Base-by-base conservation (phyloP, 345 rosid genomes). In the Dimocarpus longan region DNA sequence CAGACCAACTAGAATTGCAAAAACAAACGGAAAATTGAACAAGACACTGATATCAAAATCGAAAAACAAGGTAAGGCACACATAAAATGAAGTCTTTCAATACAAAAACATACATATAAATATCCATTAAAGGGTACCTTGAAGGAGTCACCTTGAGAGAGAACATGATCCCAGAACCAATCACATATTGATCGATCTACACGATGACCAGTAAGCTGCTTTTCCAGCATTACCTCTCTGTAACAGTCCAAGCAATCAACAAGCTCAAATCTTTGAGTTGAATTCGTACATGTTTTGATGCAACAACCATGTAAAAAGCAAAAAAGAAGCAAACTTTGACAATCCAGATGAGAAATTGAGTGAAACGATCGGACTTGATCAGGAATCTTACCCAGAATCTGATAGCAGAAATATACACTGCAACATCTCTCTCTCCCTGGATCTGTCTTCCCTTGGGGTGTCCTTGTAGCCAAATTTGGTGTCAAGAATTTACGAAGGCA, bases 191-290 rank as follows among this genome's bases (percentile, higher is more conserved):
- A 91, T 79, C 99, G 88, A 75, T 94, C 99, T 0, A 96, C 97
- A 0, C 97, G 90, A 78, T 96, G 97, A 75, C 98, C 98, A 4
- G 98, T 93, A 54, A 94, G 88, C 93, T 96, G 98, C 71, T 96
- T 96, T 95, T 96, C 98, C 10, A 96, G 91, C 89, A 96, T 94
- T 26, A 96, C 98, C 84, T 92, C 99, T 60, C 99, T 96, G 87
- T 21, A 56, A 73, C 50, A 59, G 63, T 22, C 46, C 74, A 75
- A 77, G 40, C 68, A 70, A 60, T 48, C 13, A 0, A 67, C 62
- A n/a, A 59, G 8, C 7, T 59, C 60, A 16, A 26, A 50, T 43
- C 72, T 52, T 54, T 5, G 5, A 65, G 63, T 6, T 71, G 56
- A 70, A 26, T 48, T 74, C 67, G 65, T 26, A 48, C 21, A 13